Base-by-base conservation (phyloP, 2,329 filamentous ascomycete genomes). In the Capronia epimyces region DNA sequence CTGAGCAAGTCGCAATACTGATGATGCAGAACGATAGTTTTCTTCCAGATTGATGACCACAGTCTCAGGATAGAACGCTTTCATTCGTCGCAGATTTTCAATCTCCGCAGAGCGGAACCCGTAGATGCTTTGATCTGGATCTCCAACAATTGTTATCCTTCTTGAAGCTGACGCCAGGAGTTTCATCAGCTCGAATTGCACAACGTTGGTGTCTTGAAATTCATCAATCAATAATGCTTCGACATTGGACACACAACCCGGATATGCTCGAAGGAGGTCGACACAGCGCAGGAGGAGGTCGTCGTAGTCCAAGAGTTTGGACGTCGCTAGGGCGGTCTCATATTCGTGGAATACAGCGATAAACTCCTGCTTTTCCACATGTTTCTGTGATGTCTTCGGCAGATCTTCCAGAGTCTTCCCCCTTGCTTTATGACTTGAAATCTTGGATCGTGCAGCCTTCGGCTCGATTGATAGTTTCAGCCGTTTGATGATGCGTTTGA, bases 101-200 rank as follows among this genome's bases (percentile, higher is more conserved):
- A 91, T 88, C 67, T 98, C 91, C 8, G 93, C 91, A 6, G 89
- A 90, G 16, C 91, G 84, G 76, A 94, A 98, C 16, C 91, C 88
- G 66, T 97, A 98, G 50, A 98, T 98, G 66, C 90, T 96, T 68
- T 98, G 91, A 66, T 98, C 93, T 0, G 93, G 91, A 65, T 98
- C 91, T 27, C 91, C 93, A 3, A 98, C 93, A 53, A 96, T 87
- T 1, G 91, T 97, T 60, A 97, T 91, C n/a, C 82, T 79, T 49
- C 81, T 79, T 37, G 78, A 76, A 18, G 75, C 71, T 53, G 88
- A 82, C 1, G 90, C 88, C 62, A 98, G 84, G 1, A 95, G 76
- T 56, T 80, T 84, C 89, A 96, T 96, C 36, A 98, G 73, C 60
- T 96, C 89, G 63, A 95, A 97, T 67, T 98, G 91, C 3, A 96